phyloP scores from a whole-genome alignment of 148 eudicot genomes.

The Fagopyrum homotropicum region DNA sequence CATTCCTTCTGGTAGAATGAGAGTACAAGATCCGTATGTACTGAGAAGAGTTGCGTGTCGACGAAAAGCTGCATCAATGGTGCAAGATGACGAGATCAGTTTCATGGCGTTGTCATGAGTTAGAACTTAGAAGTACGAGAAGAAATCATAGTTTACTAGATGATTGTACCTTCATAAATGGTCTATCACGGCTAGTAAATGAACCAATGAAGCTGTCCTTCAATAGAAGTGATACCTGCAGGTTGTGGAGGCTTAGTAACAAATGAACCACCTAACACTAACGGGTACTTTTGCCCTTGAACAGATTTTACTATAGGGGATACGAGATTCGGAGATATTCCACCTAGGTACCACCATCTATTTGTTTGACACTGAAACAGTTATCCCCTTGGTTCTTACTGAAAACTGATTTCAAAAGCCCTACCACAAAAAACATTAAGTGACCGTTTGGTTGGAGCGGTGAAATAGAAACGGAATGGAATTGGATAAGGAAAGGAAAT shows the following conservation, averaged over 20 bases:
- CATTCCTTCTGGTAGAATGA: conserved; percentile 86
- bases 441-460: too few relatives aligned
- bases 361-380: background rate
- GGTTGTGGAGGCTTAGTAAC: background rate
- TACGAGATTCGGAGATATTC: background rate
- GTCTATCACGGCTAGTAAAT: conserved; percentile 71
- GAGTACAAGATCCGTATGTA: conserved; percentile 92
- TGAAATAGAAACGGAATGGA: too few relatives aligned
- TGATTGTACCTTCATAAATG: conserved; percentile 80
- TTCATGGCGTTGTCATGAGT: background rate
- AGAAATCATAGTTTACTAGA: background rate
- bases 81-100: background rate
- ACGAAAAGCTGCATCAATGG: conserved; percentile 54
- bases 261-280: too few relatives aligned
- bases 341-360: background rate
- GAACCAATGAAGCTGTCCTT: conserved; percentile 95
- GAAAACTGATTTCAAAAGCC: too few relatives aligned
- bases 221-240: conserved; percentile 83
- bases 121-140: background rate
- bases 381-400: too few relatives aligned
- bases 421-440: too few relatives aligned
- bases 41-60: conserved; percentile 92
- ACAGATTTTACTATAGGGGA: background rate
- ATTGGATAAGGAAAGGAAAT: too few relatives aligned
- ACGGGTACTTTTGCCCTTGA: background rate